Base-by-base conservation (phyloP, 768 basidiomycete genomes). In the Leucocoprinus leucothites region DNA sequence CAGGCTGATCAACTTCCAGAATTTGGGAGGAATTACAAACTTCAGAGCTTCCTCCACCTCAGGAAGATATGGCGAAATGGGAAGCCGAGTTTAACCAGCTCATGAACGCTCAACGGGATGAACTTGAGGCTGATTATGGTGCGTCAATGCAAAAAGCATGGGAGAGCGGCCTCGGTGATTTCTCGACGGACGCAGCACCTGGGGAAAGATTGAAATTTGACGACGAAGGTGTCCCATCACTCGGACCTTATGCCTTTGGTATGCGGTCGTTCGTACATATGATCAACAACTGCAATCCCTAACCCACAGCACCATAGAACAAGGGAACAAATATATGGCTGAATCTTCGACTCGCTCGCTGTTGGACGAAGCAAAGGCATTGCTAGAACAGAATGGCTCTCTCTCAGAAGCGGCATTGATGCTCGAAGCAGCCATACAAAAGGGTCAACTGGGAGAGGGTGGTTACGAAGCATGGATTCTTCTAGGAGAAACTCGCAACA, bases 401-500 rank as follows among this genome's bases (percentile, higher is more conserved):
- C 70, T 99, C 21, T 86, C 92, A 1, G 92, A 97, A 65, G 93
- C 87, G 11, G 88, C 87, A 0, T 75, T 94, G 38, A 75, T 96
- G 63, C 75, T 98, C 19, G 96, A 99, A 72, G 93, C 93, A 13
- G 92, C 93, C 35, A 90, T 98, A 56, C 86, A 90, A 69, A 79
- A 79, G 60, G 89, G 87, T 9, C 87, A 93, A 56, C 71, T 89
- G 7, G 91, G 91, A 22, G 83, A 87, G 63, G 87, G 85, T 22
- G 85, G 91, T 48, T 91, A 86, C 49, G 95, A 96, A 66, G 82
- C 94, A 0, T 99, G 96, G 96, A 85, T 93, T 50, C 75, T 96
- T 18, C 75, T 98, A 1, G 96, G 96, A 9, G 90, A 95, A 68
- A 89, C 89, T 0, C 80, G 94, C 55, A 86, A 85, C 61, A 88